Conservation (phyloP, 441 rosid genomes). For the Erodium trifolium region DNA sequence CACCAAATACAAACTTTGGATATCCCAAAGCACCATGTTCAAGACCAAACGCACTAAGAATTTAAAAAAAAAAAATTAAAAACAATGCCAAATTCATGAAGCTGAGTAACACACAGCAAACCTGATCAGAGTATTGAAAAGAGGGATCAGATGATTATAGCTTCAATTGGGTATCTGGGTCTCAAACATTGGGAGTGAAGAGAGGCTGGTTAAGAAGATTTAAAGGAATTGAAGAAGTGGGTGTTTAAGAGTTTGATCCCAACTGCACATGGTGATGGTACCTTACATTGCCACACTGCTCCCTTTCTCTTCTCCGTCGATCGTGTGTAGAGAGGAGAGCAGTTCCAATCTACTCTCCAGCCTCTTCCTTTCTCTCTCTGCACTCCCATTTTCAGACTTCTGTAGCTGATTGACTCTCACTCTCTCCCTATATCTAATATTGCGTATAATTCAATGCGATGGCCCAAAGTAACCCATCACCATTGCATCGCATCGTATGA, state of each 20-base stretch:
- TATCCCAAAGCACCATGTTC: conserved; percentile 5
- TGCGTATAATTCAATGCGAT: background rate
- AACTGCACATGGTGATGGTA: background rate
- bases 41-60: background rate
- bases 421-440: background rate
- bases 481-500: background rate
- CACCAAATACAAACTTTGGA: background rate
- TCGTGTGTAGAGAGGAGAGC: background rate
- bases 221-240: background rate
- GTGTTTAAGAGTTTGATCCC: background rate
- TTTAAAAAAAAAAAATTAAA: background rate
- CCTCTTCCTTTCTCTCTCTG: background rate
- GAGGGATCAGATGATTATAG: conserved; percentile 21
- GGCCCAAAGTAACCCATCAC: background rate
- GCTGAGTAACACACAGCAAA: conserved; percentile 4
- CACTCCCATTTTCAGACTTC: background rate
- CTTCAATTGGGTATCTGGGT: conserved; percentile 16
- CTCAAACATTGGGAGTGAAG: background rate
- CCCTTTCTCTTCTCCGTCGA: background rate
- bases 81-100: conserved; percentile 18
- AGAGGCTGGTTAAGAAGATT: background rate
- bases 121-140: conserved; percentile 22
- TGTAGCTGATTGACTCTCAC: background rate
- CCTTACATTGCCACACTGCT: background rate
- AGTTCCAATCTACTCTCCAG: background rate